Base-by-base conservation (phyloP, 2,329 filamentous ascomycete species). In the Graphiopsis chlorocephala region DNA sequence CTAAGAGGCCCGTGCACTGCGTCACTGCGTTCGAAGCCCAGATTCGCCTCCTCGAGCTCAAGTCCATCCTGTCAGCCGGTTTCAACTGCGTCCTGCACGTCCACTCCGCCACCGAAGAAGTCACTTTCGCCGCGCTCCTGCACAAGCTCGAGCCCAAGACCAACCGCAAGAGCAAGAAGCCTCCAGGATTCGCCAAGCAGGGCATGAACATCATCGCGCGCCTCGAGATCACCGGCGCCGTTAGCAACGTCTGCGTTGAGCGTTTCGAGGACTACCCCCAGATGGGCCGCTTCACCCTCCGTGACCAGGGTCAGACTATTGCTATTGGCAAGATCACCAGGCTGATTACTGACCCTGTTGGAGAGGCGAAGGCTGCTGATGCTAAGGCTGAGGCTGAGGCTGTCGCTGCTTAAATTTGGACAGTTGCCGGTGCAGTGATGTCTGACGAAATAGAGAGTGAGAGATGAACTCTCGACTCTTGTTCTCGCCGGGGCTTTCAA, bases 311-410 rank as follows among this genome's bases (percentile, higher is more conserved):
- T 73, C 94, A 98, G 90, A 99, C 95, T 0, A 97, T 99, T 82
- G 95, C 95, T 64, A 99, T 99, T 81, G 95, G 95, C 75, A 99
- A 99, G 86, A 96, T 99, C 78, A 97, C 92, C 66, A 97, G 93
- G 85, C 86, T 99, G 67, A 87, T 91, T 71, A 82, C 79, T 4
- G 79, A 83, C 67, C 61, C 61, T 14, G 57, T 61, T 10, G 56
- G 52, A 12, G 64, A 68, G 65, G 61, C 57, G 12, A 62, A 64
- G 45, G 64, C 66, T 29, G 50, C 65, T 35, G 65, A 65, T 15
- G 65, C 65, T 10, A 66, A 65, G 25, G 65, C 62, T 61, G 70
- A 67, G 47, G 69, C 70, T 53, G 61, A 64, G n/a, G 61, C 52
- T 20, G 28, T 42, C 17, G 38, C 48, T 29, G 48, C 45, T 52